Conservation (phyloP, 441 rosid genomes). For the Flueggea neowawraea region DNA sequence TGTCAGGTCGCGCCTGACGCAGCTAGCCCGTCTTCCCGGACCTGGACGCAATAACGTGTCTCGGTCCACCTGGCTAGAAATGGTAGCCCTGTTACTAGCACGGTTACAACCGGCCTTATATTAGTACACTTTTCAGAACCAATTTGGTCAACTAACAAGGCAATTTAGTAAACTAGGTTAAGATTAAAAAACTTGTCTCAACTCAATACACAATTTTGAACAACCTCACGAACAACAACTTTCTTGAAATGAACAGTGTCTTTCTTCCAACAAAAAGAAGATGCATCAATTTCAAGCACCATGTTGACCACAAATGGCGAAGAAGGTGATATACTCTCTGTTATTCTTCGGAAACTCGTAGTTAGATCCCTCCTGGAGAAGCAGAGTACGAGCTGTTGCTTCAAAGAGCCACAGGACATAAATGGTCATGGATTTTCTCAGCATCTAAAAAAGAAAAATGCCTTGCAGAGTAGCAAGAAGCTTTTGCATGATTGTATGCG, state of each 20-base stretch:
- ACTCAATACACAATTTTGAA: no score
- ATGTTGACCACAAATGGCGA: background rate
- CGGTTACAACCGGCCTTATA: no score
- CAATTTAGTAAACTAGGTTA: no score
- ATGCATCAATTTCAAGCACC: conserved; percentile 13
- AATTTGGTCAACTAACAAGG: no score
- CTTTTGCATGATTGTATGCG: conserved; percentile 9
- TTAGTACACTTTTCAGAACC: no score
- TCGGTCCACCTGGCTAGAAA: no score
- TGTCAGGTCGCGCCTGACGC: no score
- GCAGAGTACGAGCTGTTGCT: conserved; percentile 9
- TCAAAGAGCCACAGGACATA: conserved; percentile 12
- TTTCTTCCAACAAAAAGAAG: conserved; percentile 5
- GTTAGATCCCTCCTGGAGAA: conserved; percentile 15
- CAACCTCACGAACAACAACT: no score
- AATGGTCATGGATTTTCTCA: conserved; percentile 8
- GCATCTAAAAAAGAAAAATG: conserved; percentile 10
- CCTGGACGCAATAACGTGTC: no score
- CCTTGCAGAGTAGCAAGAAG: conserved; percentile 18
- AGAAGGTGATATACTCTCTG: conserved; percentile 13
- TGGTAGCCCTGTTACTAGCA: no score
- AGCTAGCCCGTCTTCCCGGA: no score
- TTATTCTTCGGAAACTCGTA: conserved; percentile 14
- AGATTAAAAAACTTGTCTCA: no score
- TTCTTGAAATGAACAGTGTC: conserved; percentile 6